These are phyloP conservation scores for Boletus tylopilopsis DNA, from an alignment of 768 basidiomycete genomes.

Conservation along the genomic window DNA sequence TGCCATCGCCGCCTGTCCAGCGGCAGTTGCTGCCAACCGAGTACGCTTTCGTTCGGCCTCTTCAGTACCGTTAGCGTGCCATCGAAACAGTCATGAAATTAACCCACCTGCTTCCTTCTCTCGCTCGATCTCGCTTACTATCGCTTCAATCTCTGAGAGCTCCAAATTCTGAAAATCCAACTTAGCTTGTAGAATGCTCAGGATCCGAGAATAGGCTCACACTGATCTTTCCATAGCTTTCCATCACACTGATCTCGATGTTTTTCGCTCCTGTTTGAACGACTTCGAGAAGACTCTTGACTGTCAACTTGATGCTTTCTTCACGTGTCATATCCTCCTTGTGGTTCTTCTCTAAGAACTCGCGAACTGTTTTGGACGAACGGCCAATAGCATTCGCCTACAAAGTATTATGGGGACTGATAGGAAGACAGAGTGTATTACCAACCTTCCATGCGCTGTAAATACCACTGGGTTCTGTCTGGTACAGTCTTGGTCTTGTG, in stretches of 20 bases:
- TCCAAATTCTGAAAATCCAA: constrained; percentile 65
- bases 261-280: constrained; percentile 99
- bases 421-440: background rate
- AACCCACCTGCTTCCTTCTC: constrained; percentile 91
- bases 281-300: constrained; percentile 94
- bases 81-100: background rate
- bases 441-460: constrained; percentile 97
- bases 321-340: constrained; percentile 85
- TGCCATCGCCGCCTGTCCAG: constrained; percentile 85
- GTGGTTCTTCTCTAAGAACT: constrained; percentile 98
- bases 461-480: constrained; percentile 97
- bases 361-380: constrained; percentile 96
- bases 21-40: constrained; percentile 86
- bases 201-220: constrained; percentile 39
- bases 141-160: constrained; percentile 81
- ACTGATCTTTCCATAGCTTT: constrained; percentile 88
- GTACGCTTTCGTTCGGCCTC: constrained; percentile 96
- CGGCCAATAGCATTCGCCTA: constrained; percentile 98
- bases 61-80: constrained; percentile 27
- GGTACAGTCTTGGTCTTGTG: constrained; percentile 81
- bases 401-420: background rate
- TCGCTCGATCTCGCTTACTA: constrained; percentile 89
- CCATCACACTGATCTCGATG: constrained; percentile 98
- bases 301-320: constrained; percentile 89
- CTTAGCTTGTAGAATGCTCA: background rate